These are phyloP conservation scores for Leccinum incarnatum DNA, from an alignment of 768 basidiomycete genomes.

Conservation along the genomic window DNA sequence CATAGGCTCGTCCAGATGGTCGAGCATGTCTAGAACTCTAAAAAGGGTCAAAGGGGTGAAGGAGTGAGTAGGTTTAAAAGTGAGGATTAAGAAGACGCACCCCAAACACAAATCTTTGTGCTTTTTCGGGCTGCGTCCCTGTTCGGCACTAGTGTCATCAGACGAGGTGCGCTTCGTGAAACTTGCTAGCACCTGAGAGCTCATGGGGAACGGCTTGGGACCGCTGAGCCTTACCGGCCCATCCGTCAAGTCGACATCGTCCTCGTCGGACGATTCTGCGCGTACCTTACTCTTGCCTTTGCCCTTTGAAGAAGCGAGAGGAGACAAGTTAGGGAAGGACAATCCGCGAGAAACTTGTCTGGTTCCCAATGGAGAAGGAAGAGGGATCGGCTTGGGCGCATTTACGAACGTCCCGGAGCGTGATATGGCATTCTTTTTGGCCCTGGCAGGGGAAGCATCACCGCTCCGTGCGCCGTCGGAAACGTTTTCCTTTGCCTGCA, in stretches of 20 bases:
- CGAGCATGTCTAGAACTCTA: conserved; percentile 9
- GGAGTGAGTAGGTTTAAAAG: conserved; percentile 11
- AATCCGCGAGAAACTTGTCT: conserved; percentile 8
- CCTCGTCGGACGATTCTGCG: conserved; percentile 3
- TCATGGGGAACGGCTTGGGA: conserved; percentile 48
- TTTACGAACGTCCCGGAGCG: conserved; percentile 2
- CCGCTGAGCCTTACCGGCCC: background rate
- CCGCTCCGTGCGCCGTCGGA: conserved; percentile 11
- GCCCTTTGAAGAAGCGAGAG: conserved; percentile 13
- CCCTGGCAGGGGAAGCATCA: conserved; percentile 9
- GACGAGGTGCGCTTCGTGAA: conserved; percentile 33
- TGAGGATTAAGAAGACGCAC: conserved; percentile 10
- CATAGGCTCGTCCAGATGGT: conserved; percentile 20
- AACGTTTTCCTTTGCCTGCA: conserved; percentile 23
- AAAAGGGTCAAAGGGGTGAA: background rate
- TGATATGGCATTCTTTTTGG: conserved; percentile 12
- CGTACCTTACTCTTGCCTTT: conserved; percentile 25
- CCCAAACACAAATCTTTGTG: conserved; percentile 26
- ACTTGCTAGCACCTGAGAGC: conserved; percentile 39
- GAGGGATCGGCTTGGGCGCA: conserved; percentile 8
- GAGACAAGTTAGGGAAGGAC: conserved; percentile 26
- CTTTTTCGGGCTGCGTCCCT: conserved; percentile 31
- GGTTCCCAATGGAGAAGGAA: conserved; percentile 21
- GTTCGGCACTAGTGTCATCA: conserved; percentile 30
- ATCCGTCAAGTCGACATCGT: background rate